Percentiles rank a stretch among this genome's conserved stretches.
phyloP scores from a whole-genome alignment of 169 alveolate species.

The Plasmodium chabaudi region DNA sequence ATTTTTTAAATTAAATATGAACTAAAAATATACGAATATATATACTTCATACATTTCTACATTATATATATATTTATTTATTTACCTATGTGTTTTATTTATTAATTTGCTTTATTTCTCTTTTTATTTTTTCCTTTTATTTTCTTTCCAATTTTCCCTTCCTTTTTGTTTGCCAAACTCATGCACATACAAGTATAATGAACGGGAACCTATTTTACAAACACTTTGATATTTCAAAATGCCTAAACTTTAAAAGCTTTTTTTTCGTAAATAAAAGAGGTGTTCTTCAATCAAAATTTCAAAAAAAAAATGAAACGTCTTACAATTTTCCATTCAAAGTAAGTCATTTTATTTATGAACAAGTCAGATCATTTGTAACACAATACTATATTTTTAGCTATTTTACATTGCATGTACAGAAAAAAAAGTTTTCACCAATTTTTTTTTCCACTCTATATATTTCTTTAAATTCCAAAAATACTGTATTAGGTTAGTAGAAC shows the following conservation, averaged over 20 bases:
- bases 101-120: background rate
- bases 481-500: conserved; percentile 86
- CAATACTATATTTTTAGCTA: background rate
- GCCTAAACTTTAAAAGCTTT: conserved; percentile 8
- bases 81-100: background rate
- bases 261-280: conserved; percentile 51
- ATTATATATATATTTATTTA: background rate
- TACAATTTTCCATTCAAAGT: conserved; percentile 84
- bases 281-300: conserved; percentile 84
- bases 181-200: conserved; percentile 18
- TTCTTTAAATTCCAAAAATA: no score
- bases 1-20: conserved; percentile 16
- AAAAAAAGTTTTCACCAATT: background rate
- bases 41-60: background rate
- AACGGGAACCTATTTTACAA: conserved; percentile 10
- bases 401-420: background rate
- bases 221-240: conserved; percentile 8
- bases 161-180: background rate
- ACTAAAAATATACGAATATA: background rate
- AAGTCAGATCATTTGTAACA: background rate
- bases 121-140: background rate
- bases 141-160: background rate
- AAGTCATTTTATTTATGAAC: conserved; percentile 1
- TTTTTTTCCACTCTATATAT: background rate
- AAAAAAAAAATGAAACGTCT: conserved; percentile 76